phyloP scores from a whole-genome alignment of 352 stramenopile genomes.

The Phytophthora pistaciae region DNA sequence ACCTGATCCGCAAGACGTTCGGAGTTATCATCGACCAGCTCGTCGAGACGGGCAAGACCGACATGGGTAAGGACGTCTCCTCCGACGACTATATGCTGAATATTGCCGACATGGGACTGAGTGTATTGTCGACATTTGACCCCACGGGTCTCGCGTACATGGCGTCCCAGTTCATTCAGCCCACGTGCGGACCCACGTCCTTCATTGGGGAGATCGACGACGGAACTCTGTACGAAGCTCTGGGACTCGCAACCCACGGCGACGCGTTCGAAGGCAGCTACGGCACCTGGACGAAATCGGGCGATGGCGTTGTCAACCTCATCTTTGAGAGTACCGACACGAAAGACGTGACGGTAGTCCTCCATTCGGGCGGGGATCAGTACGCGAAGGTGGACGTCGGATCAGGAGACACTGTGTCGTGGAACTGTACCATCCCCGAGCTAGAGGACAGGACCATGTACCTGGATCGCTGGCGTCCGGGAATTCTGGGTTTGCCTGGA shows the following conservation, averaged over 20 bases:
- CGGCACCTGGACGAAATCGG: conserved; percentile 34
- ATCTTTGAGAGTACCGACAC: conserved; percentile 30
- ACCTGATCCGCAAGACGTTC: conserved; percentile 30
- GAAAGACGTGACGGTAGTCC: conserved; percentile 28
- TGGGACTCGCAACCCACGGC: conserved; percentile 20
- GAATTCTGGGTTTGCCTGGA: conserved; percentile 19
- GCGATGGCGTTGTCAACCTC: conserved; percentile 36
- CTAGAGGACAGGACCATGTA: conserved; percentile 30
- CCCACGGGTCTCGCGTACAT: conserved; percentile 46
- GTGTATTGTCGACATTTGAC: conserved; percentile 43
- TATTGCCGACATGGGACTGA: conserved; percentile 40
- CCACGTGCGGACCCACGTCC: conserved; percentile 36
- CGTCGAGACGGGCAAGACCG: conserved; percentile 21
- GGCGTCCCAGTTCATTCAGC: conserved; percentile 47
- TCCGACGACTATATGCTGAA: conserved; percentile 40
- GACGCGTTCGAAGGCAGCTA: conserved; percentile 37
- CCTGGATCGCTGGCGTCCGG: conserved; percentile 24
- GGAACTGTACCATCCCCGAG: conserved; percentile 26
- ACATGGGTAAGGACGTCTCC: conserved; percentile 22
- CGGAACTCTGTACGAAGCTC: conserved; percentile 27
- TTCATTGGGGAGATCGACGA: conserved; percentile 44
- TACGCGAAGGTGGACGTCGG: conserved; percentile 28
- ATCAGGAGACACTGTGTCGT: conserved; percentile 21
- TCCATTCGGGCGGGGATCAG: conserved; percentile 27
- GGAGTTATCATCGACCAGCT: conserved; percentile 34